Percentiles rank a stretch among this genome's conserved stretches.
Conservation (phyloP, 371 early-diverging fungal genomes). For the Rhizomucor pusillus region DNA sequence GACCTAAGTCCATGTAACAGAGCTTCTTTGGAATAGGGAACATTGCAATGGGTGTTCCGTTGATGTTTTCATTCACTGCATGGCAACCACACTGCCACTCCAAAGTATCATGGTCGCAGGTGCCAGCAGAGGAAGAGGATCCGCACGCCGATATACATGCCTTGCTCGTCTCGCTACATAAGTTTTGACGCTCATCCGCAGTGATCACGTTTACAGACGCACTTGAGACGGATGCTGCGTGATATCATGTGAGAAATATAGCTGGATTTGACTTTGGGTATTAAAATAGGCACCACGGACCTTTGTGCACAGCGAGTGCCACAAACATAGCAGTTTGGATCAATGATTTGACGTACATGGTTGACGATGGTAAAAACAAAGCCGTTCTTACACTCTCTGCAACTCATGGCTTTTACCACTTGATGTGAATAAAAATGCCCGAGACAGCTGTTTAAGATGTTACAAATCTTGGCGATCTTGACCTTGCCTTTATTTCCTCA, state of each 20-base stretch:
- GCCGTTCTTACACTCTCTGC: too few relatives aligned
- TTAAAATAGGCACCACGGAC: too few relatives aligned
- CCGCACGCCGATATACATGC: constrained; percentile 5
- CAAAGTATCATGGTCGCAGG: not conserved
- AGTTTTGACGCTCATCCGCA: not conserved
- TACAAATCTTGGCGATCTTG: too few relatives aligned
- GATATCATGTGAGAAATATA: not conserved
- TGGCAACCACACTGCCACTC: not conserved
- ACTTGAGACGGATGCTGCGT: not conserved
- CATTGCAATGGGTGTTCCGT: not conserved
- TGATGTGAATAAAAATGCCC: too few relatives aligned
- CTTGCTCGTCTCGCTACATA: constrained; percentile 5
- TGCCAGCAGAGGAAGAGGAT: not conserved
- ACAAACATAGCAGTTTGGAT: too few relatives aligned
- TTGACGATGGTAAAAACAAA: too few relatives aligned
- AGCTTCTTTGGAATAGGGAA: not conserved
- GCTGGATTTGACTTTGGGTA: too few relatives aligned
- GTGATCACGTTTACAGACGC: not conserved
- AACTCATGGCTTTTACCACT: too few relatives aligned
- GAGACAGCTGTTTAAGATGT: too few relatives aligned
- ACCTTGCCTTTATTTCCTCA: too few relatives aligned
- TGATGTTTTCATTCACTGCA: not conserved
- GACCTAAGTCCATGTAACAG: not conserved
- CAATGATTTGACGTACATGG: too few relatives aligned
- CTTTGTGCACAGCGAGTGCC: too few relatives aligned